Evolutionary conservation across 164 flowering plant genomes (phyloP).

Genomic region (Piper longum): DNA sequence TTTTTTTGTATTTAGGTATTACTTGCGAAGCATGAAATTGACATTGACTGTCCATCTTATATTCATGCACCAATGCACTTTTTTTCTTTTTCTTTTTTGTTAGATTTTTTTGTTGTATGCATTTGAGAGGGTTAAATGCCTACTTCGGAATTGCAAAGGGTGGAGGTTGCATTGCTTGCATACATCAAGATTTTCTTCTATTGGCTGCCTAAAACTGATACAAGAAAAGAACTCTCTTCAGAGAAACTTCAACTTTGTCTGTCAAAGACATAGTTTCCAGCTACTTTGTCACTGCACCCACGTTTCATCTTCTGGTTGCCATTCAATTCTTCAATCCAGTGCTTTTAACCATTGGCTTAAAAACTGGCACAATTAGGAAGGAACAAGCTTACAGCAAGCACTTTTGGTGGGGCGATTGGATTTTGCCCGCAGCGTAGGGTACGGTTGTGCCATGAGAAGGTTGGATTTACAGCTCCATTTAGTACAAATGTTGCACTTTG

Average conservation of each 20-base stretch:
- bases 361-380: constrained; percentile 47
- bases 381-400: constrained; percentile 57
- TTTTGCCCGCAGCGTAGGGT: constrained; percentile 41
- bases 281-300: constrained; percentile 2
- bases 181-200: not conserved
- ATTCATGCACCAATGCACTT: no score
- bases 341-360: constrained; percentile 46
- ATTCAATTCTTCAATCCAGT: constrained; percentile 20
- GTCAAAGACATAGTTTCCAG: constrained; percentile 1
- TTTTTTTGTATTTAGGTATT: no score
- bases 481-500: constrained; percentile 36
- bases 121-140: no score
- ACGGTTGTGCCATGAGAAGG: constrained; percentile 56
- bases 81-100: not conserved
- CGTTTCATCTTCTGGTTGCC: constrained; percentile 5
- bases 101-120: no score
- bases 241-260: not conserved
- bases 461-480: constrained; percentile 43
- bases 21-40: no score
- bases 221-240: constrained; percentile 6
- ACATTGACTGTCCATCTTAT: no score
- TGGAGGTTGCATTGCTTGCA: not conserved
- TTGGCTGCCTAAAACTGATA: constrained; percentile 35
- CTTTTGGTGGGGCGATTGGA: constrained; percentile 51
- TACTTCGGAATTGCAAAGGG: not conserved